Conservation (phyloP, 306 rosid species). For the Mimosa pudica region DNA sequence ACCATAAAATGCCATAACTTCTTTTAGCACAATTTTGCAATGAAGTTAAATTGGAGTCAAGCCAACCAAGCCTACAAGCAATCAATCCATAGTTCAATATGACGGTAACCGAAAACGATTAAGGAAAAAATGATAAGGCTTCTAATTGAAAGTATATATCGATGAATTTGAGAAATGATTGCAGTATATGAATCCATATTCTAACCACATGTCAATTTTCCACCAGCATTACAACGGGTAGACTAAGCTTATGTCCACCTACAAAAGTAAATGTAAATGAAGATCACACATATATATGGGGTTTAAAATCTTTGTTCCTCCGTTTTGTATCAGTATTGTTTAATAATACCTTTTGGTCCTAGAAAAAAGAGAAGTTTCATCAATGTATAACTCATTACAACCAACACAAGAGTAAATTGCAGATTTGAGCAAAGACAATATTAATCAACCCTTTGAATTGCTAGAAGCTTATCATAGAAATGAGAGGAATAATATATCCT, state of each 20-base stretch:
- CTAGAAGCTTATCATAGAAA: background rate
- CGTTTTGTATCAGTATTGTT: background rate
- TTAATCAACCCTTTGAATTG: background rate
- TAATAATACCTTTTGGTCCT: background rate
- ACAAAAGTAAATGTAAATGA: slow-evolving; percentile 28
- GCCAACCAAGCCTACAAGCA: slow-evolving; percentile 66
- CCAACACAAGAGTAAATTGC: no score
- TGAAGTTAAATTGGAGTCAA: slow-evolving; percentile 60
- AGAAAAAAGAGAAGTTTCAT: background rate
- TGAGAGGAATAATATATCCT: background rate
- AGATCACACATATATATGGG: background rate
- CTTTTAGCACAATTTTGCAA: slow-evolving; percentile 9
- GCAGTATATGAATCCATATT: slow-evolving; percentile 6
- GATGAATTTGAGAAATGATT: slow-evolving; percentile 11
- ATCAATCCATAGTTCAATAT: background rate
- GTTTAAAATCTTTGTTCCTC: background rate
- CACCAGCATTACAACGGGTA: slow-evolving; percentile 80
- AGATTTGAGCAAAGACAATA: no score
- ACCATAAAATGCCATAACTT: slow-evolving; percentile 13
- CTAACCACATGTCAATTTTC: slow-evolving; percentile 85
- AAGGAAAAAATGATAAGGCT: slow-evolving; percentile 16
- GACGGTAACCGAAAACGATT: background rate
- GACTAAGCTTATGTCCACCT: slow-evolving; percentile 85
- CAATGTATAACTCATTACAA: no score
- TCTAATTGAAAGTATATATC: background rate